Percentiles rank a stretch among this genome's conserved stretches.
phyloP scores from a whole-genome alignment of 305 asterid species.

The Solanum hybrid region DNA sequence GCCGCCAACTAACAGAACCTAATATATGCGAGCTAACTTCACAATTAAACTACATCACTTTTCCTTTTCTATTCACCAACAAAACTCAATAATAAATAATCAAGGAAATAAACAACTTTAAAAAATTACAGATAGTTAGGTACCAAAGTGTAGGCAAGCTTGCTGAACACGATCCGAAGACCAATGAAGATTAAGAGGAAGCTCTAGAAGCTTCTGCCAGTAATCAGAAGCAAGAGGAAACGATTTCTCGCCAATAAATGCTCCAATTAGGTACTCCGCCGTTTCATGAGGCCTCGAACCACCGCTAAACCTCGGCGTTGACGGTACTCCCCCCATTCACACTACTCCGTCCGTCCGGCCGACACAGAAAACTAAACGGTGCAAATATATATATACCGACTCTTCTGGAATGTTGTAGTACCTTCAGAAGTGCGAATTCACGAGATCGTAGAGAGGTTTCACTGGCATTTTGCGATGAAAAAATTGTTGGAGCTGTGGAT shows the following conservation, averaged over 20 bases:
- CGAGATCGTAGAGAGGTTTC: conserved; percentile 3
- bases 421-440: not conserved
- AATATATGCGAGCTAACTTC: not conserved
- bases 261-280: conserved; percentile 73
- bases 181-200: conserved; percentile 78
- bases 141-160: conserved; percentile 72
- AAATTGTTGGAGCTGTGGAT: conserved; percentile 19
- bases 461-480: conserved; percentile 10
- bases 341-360: not conserved
- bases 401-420: not conserved
- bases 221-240: conserved; percentile 67
- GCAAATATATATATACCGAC: not conserved
- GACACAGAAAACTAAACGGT: conserved; percentile 1
- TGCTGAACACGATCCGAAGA: conserved; percentile 63
- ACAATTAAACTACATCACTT: not conserved
- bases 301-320: conserved; percentile 62
- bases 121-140: conserved; percentile 14
- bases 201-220: conserved; percentile 91
- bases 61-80: not conserved
- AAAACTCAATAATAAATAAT: not conserved
- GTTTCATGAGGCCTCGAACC: conserved; percentile 60
- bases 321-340: conserved; percentile 74
- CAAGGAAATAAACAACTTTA: not conserved
- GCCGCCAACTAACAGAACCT: not conserved
- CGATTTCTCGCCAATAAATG: conserved; percentile 71